These are phyloP conservation scores for Komagataella mondaviorum DNA, from an alignment of 805 yeast species.

Conservation along the genomic window DNA sequence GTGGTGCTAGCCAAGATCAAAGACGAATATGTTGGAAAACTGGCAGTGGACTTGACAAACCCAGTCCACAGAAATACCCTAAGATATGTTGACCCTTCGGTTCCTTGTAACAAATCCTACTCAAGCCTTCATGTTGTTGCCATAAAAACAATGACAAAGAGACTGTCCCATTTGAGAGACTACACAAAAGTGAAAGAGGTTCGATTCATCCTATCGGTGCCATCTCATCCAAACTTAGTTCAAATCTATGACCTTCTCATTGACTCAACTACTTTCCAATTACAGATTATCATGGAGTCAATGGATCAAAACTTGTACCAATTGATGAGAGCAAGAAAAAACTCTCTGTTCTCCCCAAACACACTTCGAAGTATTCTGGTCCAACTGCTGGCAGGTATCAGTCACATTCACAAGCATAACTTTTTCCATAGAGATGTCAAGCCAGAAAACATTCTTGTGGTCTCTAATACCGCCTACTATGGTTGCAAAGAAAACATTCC, in stretches of 20 bases:
- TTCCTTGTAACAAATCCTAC: constrained; percentile 6
- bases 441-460: constrained; percentile 81
- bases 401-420: constrained; percentile 61
- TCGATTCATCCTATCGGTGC: constrained; percentile 49
- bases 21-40: constrained; percentile 2
- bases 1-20: constrained; percentile 44
- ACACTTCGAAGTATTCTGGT: constrained; percentile 54
- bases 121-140: constrained; percentile 38
- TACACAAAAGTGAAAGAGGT: constrained; percentile 53
- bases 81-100: constrained; percentile 29
- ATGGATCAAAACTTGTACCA: constrained; percentile 76
- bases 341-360: constrained; percentile 35
- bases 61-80: constrained; percentile 22
- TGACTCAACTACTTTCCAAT: constrained; percentile 41
- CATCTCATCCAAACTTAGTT: constrained; percentile 60
- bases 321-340: constrained; percentile 50
- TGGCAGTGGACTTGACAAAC: constrained; percentile 10
- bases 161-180: constrained; percentile 36
- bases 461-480: constrained; percentile 42
- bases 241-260: constrained; percentile 70
- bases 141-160: constrained; percentile 62
- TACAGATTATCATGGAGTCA: constrained; percentile 82
- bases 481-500: constrained; percentile 27
- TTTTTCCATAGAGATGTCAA: constrained; percentile 85
- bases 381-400: constrained; percentile 65